phyloP scores from a whole-genome alignment of 78 protist genomes.

The Parvularia atlantis region DNA sequence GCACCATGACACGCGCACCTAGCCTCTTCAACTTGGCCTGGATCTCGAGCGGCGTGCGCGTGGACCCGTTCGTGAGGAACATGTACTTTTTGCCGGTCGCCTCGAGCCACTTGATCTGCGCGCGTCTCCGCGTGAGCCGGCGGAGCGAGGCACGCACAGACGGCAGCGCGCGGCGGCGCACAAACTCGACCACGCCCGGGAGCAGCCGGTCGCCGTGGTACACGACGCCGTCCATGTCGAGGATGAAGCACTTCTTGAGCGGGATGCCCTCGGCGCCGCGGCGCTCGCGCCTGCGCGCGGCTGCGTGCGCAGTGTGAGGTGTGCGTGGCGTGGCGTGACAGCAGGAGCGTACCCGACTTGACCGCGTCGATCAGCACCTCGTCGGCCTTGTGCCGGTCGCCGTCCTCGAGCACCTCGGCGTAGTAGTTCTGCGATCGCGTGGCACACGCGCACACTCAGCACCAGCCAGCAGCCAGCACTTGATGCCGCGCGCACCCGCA shows the following conservation, averaged over 20 bases:
- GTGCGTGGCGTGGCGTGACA: not conserved
- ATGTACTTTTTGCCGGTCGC: not conserved
- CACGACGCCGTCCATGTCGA: slow-evolving; percentile 14
- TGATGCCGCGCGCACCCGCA: not conserved
- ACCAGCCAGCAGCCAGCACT: not conserved
- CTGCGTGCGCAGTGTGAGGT: not conserved
- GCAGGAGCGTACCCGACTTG: not conserved
- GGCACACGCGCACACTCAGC: not conserved
- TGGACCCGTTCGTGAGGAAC: not conserved
- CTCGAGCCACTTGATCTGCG: slow-evolving; percentile 7
- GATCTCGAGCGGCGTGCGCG: not conserved
- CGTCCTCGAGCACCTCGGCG: not conserved
- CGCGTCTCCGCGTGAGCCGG: too few relatives aligned
- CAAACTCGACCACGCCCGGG: not conserved
- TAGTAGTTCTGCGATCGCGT: not conserved
- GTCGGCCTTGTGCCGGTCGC: not conserved
- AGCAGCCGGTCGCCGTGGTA: not conserved
- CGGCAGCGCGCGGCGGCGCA: too few relatives aligned
- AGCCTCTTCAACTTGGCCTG: not conserved
- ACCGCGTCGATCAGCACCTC: not conserved
- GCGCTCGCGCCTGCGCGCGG: not conserved
- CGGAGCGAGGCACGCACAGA: too few relatives aligned
- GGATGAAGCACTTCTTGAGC: not conserved
- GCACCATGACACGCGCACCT: too few relatives aligned
- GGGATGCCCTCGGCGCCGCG: not conserved